Conservation (phyloP, 2,329 filamentous ascomycete species). For the Colletotrichum tropicicola region DNA sequence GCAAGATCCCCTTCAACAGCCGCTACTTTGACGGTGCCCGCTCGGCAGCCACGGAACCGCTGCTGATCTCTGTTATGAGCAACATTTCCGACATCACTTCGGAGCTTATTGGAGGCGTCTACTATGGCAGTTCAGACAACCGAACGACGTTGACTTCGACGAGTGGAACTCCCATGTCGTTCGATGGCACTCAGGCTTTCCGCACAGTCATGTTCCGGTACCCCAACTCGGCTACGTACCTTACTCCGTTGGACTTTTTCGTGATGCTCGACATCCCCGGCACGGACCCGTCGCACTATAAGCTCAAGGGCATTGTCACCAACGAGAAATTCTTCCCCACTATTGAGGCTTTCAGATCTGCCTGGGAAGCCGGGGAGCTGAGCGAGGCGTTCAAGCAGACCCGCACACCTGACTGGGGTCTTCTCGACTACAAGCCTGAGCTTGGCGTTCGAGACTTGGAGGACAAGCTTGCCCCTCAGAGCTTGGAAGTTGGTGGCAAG, state of each 20-base stretch:
- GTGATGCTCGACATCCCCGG: conserved; percentile 52
- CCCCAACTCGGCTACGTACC: conserved; percentile 47
- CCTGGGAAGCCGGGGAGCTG: conserved; percentile 48
- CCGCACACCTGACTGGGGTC: conserved; percentile 42
- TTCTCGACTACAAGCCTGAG: conserved; percentile 42
- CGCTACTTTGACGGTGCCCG: conserved; percentile 43
- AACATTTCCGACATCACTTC: conserved; percentile 56
- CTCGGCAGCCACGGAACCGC: conserved; percentile 41
- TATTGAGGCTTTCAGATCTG: conserved; percentile 42
- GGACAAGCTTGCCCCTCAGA: conserved; percentile 44
- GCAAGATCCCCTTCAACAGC: conserved; percentile 45
- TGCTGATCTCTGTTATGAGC: conserved; percentile 48
- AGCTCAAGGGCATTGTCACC: conserved; percentile 52
- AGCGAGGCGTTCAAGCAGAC: conserved; percentile 43
- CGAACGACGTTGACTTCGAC: conserved; percentile 42
- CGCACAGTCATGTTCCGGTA: conserved; percentile 52
- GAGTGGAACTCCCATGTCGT: conserved; percentile 45
- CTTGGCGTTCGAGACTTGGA: conserved; percentile 44
- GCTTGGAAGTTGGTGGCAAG: conserved; percentile 47
- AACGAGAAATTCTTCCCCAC: conserved; percentile 47
- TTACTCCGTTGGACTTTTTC: conserved; percentile 55
- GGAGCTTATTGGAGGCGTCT: conserved; percentile 45
- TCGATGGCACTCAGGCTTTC: conserved; percentile 49
- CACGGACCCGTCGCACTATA: conserved; percentile 51
- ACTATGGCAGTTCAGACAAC: conserved; percentile 40